phyloP scores from a whole-genome alignment of 345 rosid genomes.

The Excoecaria agallocha region DNA sequence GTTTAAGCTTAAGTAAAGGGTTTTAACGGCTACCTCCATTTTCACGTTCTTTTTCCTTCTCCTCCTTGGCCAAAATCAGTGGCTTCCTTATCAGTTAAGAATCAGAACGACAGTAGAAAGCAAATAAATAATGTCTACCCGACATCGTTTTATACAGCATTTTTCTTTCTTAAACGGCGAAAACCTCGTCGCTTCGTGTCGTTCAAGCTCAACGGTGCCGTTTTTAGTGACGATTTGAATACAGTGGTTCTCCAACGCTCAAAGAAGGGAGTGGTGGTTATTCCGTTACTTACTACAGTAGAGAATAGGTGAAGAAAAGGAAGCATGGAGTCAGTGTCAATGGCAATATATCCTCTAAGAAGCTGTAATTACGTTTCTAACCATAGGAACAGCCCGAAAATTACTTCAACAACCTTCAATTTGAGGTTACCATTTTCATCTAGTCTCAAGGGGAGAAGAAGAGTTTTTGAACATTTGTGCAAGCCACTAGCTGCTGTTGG shows the following conservation, averaged over 20 bases:
- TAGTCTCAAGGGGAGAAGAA: slow-evolving; percentile 1
- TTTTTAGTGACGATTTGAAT: background rate
- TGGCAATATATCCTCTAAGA: background rate
- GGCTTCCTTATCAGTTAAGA: slow-evolving; percentile 8
- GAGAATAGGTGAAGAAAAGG: background rate
- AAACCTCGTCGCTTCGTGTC: background rate
- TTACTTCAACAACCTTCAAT: background rate
- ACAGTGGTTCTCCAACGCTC: background rate
- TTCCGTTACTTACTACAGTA: background rate
- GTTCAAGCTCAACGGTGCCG: background rate
- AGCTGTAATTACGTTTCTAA: background rate
- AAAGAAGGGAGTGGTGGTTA: background rate
- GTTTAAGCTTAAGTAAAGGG: slow-evolving; percentile 29
- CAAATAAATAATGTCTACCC: background rate
- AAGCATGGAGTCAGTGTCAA: slow-evolving; percentile 10
- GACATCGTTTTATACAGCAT: background rate
- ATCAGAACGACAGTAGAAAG: background rate
- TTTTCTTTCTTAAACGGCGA: background rate
- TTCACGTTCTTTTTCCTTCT: background rate
- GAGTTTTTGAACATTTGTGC: slow-evolving; percentile 10
- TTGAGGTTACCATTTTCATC: slow-evolving; percentile 22
- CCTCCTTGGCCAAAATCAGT: background rate
- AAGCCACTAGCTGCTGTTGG: slow-evolving; percentile 43
- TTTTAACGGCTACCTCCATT: slow-evolving; percentile 37
- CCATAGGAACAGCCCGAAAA: background rate